Percentiles rank a stretch among this genome's conserved stretches.
Evolutionary conservation across 1,284 basidiomycete species (phyloP).

Genomic region (Pterulicium gracile): DNA sequence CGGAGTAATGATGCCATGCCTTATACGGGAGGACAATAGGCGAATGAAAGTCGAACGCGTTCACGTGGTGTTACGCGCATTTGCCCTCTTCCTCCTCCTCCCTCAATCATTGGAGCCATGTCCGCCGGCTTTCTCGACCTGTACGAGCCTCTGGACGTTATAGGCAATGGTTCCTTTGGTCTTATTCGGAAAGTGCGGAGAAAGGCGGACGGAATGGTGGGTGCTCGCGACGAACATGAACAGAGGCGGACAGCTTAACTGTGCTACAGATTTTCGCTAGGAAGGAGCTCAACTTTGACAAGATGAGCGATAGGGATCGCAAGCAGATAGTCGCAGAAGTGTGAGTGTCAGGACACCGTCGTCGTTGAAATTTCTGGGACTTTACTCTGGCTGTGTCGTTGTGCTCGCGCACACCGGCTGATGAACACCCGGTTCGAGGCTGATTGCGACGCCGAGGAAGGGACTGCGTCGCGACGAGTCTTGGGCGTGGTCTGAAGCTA

Average conservation of each 20-base stretch:
- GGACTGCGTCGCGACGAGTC: too few relatives aligned
- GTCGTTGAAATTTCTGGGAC: background rate
- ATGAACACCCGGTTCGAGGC: too few relatives aligned
- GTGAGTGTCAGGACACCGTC: constrained; percentile 52
- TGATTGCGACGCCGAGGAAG: too few relatives aligned
- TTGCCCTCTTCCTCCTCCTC: background rate
- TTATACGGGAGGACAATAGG: background rate
- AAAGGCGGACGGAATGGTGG: constrained; percentile 74
- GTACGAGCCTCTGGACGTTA: constrained; percentile 84
- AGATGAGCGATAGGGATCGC: constrained; percentile 86
- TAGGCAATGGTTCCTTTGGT: constrained; percentile 96
- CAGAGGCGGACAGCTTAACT: background rate
- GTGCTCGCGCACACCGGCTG: too few relatives aligned
- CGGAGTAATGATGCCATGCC: constrained; percentile 1
- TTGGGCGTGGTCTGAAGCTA: too few relatives aligned
- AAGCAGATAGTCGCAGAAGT: constrained; percentile 98
- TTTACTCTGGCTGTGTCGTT: too few relatives aligned
- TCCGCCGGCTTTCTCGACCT: constrained; percentile 45
- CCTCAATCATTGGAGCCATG: constrained; percentile 13
- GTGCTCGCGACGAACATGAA: constrained; percentile 20
- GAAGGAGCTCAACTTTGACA: constrained; percentile 93
- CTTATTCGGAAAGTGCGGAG: constrained; percentile 89
- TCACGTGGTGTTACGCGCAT: constrained; percentile 1
- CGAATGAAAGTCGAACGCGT: constrained; percentile 1
- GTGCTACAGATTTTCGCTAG: constrained; percentile 67